Percentiles rank a stretch among this genome's conserved stretches.
These are phyloP conservation scores for Musa troglodytarum DNA, from an alignment of 176 grass and related monocot genomes.

Conservation along the genomic window DNA sequence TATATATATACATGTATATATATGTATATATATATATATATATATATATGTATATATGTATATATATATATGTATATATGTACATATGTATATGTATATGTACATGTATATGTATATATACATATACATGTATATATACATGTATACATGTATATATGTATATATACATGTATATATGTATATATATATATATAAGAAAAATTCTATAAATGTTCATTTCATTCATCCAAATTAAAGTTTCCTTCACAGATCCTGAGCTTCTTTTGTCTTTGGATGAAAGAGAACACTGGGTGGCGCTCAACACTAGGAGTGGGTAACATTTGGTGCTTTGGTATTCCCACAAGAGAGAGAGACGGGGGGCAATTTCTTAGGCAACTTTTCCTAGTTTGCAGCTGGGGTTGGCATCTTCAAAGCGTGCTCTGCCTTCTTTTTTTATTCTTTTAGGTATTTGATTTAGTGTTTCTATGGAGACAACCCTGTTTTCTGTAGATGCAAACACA, in stretches of 20 bases:
- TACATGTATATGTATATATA: no score
- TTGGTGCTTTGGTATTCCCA: neutral
- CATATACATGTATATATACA: no score
- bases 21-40: no score
- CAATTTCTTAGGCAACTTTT: neutral
- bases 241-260: neutral
- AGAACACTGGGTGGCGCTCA: neutral
- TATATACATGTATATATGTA: no score
- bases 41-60: no score
- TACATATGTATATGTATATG: no score
- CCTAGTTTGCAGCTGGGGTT: constrained; percentile 4
- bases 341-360: neutral
- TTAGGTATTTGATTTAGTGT: neutral
- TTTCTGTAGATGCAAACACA: neutral
- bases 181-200: no score
- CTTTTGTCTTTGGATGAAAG: neutral
- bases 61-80: no score
- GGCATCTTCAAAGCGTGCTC: neutral
- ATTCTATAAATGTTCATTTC: neutral
- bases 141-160: no score
- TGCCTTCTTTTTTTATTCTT: neutral
- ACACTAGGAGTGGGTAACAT: neutral
- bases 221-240: neutral
- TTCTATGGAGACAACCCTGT: neutral
- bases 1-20: no score